A percentile compares a stretch with the other conserved stretches of the same genome.
phyloP scores from a whole-genome alignment of 805 yeast genomes.

The Teunomyces funiuensis region DNA sequence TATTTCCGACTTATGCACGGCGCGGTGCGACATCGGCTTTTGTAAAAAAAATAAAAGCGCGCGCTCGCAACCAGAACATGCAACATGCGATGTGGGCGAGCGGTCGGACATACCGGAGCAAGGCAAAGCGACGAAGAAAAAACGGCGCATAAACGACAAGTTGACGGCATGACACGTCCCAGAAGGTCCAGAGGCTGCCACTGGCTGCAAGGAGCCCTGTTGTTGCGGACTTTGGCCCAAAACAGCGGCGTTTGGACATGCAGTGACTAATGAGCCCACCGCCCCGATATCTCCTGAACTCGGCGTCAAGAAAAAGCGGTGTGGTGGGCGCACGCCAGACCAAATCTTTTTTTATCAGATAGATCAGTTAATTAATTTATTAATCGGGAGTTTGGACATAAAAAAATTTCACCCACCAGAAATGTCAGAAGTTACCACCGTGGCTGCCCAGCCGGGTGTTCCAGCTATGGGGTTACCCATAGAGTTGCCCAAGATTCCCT shows the following conservation, averaged over 20 bases:
- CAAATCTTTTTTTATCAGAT: background rate
- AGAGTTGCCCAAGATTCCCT: slow-evolving; percentile 30
- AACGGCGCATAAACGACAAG: too few relatives aligned
- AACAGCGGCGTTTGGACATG: background rate
- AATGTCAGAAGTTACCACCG: background rate
- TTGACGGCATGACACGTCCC: too few relatives aligned
- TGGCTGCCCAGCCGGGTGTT: slow-evolving; percentile 2
- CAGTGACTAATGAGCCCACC: background rate
- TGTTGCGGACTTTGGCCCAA: background rate
- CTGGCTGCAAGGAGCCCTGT: too few relatives aligned
- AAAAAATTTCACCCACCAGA: background rate
- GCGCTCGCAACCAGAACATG: background rate
- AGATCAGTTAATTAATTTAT: background rate
- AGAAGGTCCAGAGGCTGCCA: too few relatives aligned
- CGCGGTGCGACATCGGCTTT: background rate
- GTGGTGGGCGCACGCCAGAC: too few relatives aligned
- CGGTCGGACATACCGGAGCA: background rate
- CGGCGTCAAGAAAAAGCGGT: background rate
- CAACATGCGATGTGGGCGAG: background rate
- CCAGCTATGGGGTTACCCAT: too few relatives aligned
- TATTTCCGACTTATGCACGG: background rate
- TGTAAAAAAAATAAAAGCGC: too few relatives aligned
- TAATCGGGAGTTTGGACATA: background rate
- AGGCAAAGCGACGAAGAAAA: too few relatives aligned
- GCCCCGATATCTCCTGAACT: background rate